Base-by-base conservation (phyloP, 164 flowering plant genomes). In the Berberis thunbergii region DNA sequence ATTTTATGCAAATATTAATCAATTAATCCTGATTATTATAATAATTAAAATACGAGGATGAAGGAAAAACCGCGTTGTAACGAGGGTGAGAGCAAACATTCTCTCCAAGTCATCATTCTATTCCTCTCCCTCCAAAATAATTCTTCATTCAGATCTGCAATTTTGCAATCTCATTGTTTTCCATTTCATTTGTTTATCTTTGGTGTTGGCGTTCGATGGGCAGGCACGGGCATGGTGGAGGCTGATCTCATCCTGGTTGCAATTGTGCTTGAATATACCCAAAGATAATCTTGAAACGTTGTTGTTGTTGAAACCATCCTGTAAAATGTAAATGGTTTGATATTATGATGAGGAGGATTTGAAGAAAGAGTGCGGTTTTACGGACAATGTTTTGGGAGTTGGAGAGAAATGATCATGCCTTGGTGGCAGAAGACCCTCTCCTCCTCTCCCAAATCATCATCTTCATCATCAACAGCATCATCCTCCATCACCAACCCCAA, bases 361-460 rank as follows among this genome's bases (percentile, higher is more conserved):
- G 38, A 54, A 8, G 6, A 11, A 54, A 13, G 1, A 4, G 9
- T 54, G 38, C 7, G 13, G 6, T 64, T 38, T 43, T 7, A 38
- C 45, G 39, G 61, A 71, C 66, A 68, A 76, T 76, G 80, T 50
- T 64, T 65, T 66, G 55, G 43, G 13, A 46, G 54, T 66, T 8
- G 12, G 60, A 13, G 74, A 63, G 26, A 26, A 26, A 26, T 26
- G 26, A 26, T 26, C 13, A 83, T 83, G 86, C 79, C 69, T 68
- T 79, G 82, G 84, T 70, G 72, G 49, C 79, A 67, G 43, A 67
- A 59, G 59, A 63, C 76, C 26, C 65, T 77, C 10, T 54, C 75
- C 4, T 52, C 81, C 1, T 41, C 64, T 1, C 58, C 57, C 41
- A 68, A 67, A 4, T 10, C 71, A 10, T n/a, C 54, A 54, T 11